Evolutionary conservation across 2,329 filamentous ascomycete species (phyloP), one percentile per base, ranked within the genome.

Genomic region (Ascomycota sp.): DNA sequence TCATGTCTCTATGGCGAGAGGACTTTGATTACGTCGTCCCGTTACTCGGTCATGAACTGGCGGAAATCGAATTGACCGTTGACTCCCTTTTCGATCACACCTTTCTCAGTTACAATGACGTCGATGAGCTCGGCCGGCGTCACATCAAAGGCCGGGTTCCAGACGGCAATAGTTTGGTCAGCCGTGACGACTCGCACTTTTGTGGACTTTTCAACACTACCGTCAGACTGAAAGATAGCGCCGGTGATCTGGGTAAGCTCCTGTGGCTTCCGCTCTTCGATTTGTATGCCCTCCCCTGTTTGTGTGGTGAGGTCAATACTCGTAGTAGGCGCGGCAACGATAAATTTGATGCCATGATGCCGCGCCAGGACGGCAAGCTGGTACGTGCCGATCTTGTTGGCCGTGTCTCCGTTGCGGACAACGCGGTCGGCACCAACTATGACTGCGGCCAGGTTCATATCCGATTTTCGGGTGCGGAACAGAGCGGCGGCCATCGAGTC

Each of bases 331-430:
- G 89, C 89, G 0, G 89, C 89, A 25, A 98, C 84, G 8, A 98
- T 66, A 50, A 98, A 98, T 53, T 86, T 92, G 47, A 95, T 67
- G 12, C 80, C 79, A 47, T 98, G 89, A 47, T 84, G 64, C 42
- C 68, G 74, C 16, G 89, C 89, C 25, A 92, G 65, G n/a, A 95
- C 83, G 4, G 89, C 83, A 4, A 98, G 66, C 35, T 76, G 68
- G 52, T 98, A 95, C 1, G 89, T 98, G 34, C 89, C 89, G 39
- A 98, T 91, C 61, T 98, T 98, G 61, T 98, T 98, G 36, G 89
- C 89, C 0, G 89, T 95, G 56, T 98, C 89, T 25, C 89, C 89
- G 47, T 98, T 98, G 33, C 83, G 79, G 26, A 86, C 89, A 10
- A 98, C 89, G 36, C 89, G 72, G 52, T 98, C 89, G 3, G 89